A percentile compares a stretch with the other conserved stretches of the same genome.
phyloP scores from a whole-genome alignment of 2,329 filamentous ascomycete species.

The Penicillium brasilianum region DNA sequence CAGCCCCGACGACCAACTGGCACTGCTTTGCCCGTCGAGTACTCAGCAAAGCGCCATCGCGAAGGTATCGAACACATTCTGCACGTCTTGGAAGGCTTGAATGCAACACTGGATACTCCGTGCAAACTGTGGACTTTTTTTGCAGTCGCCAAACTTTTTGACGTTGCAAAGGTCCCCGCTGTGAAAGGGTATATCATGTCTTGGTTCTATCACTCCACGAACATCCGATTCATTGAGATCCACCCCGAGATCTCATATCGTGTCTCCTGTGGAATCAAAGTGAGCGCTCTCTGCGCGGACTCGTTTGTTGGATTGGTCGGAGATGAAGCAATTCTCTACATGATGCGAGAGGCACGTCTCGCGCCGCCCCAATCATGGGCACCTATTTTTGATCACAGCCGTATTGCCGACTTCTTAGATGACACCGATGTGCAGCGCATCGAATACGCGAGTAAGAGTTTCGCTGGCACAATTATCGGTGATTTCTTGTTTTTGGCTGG shows the following conservation, averaged over 20 bases:
- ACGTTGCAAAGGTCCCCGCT: slow-evolving; percentile 41
- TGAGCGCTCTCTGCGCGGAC: slow-evolving; percentile 41
- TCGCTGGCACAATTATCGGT: slow-evolving; percentile 55
- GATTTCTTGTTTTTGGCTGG: slow-evolving; percentile 41
- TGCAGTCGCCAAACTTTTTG: slow-evolving; percentile 64
- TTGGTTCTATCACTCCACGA: slow-evolving; percentile 64
- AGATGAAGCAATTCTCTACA: slow-evolving; percentile 61
- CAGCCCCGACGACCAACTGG: background rate
- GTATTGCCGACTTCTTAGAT: slow-evolving; percentile 54
- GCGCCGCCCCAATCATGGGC: slow-evolving; percentile 9
- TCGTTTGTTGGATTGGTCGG: slow-evolving; percentile 67
- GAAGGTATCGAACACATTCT: slow-evolving; percentile 68
- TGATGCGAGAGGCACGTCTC: slow-evolving; percentile 26
- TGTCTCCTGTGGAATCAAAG: slow-evolving; percentile 55
- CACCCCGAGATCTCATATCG: slow-evolving; percentile 66
- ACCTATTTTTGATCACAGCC: slow-evolving; percentile 51
- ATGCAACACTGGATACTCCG: slow-evolving; percentile 66
- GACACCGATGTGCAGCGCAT: slow-evolving; percentile 63
- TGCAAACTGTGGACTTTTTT: slow-evolving; percentile 70
- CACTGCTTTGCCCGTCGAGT: slow-evolving; percentile 53
- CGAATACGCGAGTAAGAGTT: slow-evolving; percentile 62
- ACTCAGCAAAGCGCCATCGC: slow-evolving; percentile 67
- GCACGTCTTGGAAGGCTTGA: slow-evolving; percentile 59
- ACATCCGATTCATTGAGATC: slow-evolving; percentile 65
- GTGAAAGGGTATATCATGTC: slow-evolving; percentile 56